phyloP scores from a whole-genome alignment of 805 yeast genomes.

The Yamadazyma olivae region DNA sequence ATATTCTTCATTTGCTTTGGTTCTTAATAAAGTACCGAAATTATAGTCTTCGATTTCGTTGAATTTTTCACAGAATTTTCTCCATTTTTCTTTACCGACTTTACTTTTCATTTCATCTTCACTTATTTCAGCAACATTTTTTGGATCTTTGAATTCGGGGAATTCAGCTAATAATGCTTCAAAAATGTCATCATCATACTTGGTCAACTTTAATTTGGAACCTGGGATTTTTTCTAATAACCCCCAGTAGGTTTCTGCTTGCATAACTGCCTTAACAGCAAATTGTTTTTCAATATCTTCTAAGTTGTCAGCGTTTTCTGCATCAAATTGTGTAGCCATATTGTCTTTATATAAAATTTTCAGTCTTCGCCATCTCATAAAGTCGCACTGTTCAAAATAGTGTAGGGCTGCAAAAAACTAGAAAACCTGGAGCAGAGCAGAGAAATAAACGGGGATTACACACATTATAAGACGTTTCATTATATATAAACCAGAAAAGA shows the following conservation, averaged over 20 bases:
- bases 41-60: conserved; percentile 89
- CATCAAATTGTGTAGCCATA: conserved; percentile 54
- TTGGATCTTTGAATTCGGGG: conserved; percentile 80
- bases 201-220: conserved; percentile 70
- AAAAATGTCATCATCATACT: conserved; percentile 68
- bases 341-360: background rate
- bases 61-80: conserved; percentile 77
- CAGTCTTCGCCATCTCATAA: background rate
- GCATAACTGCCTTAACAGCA: conserved; percentile 95
- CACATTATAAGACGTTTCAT: background rate
- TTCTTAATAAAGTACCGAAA: conserved; percentile 90
- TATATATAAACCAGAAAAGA: background rate
- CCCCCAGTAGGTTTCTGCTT: conserved; percentile 92
- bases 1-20: conserved; percentile 70
- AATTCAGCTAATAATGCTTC: conserved; percentile 61
- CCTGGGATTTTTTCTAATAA: conserved; percentile 73
- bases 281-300: conserved; percentile 93
- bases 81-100: conserved; percentile 86
- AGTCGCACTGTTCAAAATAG: conserved; percentile 1
- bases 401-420: background rate
- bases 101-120: conserved; percentile 84
- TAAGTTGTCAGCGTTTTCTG: conserved; percentile 90
- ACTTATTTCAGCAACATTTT: conserved; percentile 51
- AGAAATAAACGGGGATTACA: too few relatives aligned
- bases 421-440: background rate